Evolutionary conservation across 2,329 filamentous ascomycete species (phyloP).

Genomic region (Claviceps sp.): DNA sequence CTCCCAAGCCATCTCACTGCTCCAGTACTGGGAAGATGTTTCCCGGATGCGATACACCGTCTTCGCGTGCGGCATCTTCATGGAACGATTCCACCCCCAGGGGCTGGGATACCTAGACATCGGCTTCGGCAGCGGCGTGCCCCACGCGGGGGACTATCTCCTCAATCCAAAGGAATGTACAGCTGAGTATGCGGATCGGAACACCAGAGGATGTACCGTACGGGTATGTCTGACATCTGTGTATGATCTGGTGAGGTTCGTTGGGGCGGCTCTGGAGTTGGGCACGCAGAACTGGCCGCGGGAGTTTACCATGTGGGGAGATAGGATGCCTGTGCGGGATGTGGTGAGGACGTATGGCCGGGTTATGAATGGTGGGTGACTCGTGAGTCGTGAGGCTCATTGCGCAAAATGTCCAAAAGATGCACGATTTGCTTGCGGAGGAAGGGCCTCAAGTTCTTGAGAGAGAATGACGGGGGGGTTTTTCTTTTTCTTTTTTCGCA

Average conservation of each 20-base stretch:
- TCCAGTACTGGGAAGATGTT: constrained; percentile 38
- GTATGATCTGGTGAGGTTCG: constrained; percentile 55
- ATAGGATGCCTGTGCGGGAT: constrained; percentile 45
- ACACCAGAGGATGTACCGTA: constrained; percentile 33
- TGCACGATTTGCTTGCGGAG: too few species aligned
- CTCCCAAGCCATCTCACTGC: constrained; percentile 38
- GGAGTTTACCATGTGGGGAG: constrained; percentile 58
- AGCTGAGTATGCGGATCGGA: constrained; percentile 47
- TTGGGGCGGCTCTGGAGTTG: constrained; percentile 55
- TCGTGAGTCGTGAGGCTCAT: constrained; percentile 17
- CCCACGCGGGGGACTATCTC: too few species aligned
- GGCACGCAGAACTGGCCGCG: constrained; percentile 47
- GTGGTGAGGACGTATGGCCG: constrained; percentile 38
- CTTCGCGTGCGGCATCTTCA: constrained; percentile 63
- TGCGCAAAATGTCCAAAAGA: too few species aligned
- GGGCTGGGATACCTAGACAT: constrained; percentile 45
- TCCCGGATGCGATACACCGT: constrained; percentile 51
- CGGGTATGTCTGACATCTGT: constrained; percentile 55
- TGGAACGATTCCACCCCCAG: constrained; percentile 58
- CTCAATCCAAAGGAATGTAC: constrained; percentile 20
- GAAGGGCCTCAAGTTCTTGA: too few species aligned
- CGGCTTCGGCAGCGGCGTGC: too few species aligned
- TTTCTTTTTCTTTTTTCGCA: too few species aligned
- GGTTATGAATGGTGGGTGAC: constrained; percentile 26
- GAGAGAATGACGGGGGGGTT: too few species aligned